Evolutionary conservation across 2,329 filamentous ascomycete species (phyloP).

Genomic region (Fusarium sp.): DNA sequence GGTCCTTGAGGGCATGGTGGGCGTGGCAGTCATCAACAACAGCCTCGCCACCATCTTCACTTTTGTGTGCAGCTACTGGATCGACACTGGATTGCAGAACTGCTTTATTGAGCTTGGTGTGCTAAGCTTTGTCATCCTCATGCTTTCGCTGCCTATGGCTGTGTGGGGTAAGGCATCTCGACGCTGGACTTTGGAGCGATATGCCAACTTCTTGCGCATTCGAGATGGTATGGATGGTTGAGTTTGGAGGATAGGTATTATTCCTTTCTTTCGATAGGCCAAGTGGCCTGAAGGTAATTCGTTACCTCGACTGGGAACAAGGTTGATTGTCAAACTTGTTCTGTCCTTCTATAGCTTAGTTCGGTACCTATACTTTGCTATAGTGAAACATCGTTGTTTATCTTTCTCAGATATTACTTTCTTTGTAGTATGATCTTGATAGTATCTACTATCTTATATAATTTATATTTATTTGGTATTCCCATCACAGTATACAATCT

Average conservation of each 20-base stretch:
- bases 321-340: not conserved
- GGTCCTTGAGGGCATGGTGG: slow-evolving; percentile 70
- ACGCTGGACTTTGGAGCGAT: slow-evolving; percentile 61
- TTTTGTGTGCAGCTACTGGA: slow-evolving; percentile 63
- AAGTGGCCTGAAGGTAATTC: not conserved
- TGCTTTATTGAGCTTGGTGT: slow-evolving; percentile 66
- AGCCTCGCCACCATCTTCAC: slow-evolving; percentile 67
- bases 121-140: slow-evolving; percentile 63
- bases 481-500: rapidly evolving
- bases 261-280: not conserved
- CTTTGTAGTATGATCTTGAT: not conserved
- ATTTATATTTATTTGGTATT: too few species aligned
- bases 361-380: not conserved
- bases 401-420: not conserved
- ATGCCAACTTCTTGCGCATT: slow-evolving; percentile 61
- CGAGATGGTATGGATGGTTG: slow-evolving; percentile 56
- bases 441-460: not conserved
- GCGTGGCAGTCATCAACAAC: slow-evolving; percentile 69
- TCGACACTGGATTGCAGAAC: slow-evolving; percentile 59
- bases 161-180: slow-evolving; percentile 64
- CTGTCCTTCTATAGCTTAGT: not conserved
- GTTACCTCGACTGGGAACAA: not conserved
- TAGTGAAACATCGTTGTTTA: not conserved
- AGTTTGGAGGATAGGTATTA: not conserved
- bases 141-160: slow-evolving; percentile 66